Percentiles rank a stretch among this genome's conserved stretches.
phyloP scores from a whole-genome alignment of 345 rosid genomes.

The Gossypium thurberi region DNA sequence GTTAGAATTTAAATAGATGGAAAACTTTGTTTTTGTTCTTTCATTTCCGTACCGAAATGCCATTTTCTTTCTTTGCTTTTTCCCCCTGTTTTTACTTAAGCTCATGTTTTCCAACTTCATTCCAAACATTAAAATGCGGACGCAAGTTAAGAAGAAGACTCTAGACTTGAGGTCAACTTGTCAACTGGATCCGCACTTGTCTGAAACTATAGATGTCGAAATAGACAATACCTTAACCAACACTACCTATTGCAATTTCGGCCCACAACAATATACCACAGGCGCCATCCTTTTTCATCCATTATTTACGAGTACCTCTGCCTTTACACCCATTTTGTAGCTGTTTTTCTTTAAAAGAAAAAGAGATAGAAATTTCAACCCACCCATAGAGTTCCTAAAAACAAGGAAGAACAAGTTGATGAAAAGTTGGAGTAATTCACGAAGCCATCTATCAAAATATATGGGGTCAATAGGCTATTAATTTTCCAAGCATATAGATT shows the following conservation, averaged over 20 bases:
- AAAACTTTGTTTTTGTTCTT: no score
- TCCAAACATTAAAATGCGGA: not conserved
- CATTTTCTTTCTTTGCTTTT: no score
- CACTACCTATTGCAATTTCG: not conserved
- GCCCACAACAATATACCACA: not conserved
- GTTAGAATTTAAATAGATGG: no score
- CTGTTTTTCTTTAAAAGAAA: no score
- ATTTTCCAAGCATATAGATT: not conserved
- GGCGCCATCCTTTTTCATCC: not conserved
- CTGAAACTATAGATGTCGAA: not conserved
- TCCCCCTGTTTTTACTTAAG: no score
- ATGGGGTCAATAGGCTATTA: no score
- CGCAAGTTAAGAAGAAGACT: not conserved
- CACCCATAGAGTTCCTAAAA: not conserved
- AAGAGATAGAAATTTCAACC: not conserved
- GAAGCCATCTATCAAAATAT: no score
- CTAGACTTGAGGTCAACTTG: not conserved
- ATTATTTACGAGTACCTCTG: no score
- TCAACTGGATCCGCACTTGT: not conserved
- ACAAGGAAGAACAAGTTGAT: not conserved
- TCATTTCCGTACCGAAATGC: no score
- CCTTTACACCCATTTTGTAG: no score
- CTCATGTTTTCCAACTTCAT: no score
- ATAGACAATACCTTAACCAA: not conserved
- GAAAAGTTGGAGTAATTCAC: not conserved